A percentile compares a stretch with the other conserved stretches of the same genome.
Conservation (phyloP, 2,329 filamentous ascomycete species). For the Periconia sp. region DNA sequence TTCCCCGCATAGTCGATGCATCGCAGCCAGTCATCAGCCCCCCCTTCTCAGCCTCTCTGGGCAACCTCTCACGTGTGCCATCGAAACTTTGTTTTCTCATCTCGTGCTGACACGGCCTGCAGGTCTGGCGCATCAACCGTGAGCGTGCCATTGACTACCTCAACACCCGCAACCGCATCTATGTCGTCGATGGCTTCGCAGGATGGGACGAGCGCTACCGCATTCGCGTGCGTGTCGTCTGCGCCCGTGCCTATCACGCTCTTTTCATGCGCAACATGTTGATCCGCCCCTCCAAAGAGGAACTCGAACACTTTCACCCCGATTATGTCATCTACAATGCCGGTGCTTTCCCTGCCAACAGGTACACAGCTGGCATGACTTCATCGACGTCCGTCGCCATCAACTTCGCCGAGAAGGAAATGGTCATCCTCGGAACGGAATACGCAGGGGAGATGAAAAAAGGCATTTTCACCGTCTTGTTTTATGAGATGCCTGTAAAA, state of each 20-base stretch:
- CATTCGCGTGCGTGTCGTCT: conserved; percentile 96
- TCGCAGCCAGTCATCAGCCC: conserved; percentile 22
- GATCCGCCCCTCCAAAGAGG: conserved; percentile 86
- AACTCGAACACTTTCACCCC: conserved; percentile 96
- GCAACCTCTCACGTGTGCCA: conserved; percentile 21
- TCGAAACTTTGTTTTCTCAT: conserved; percentile 4
- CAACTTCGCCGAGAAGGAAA: conserved; percentile 99
- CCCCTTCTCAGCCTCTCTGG: conserved; percentile 6
- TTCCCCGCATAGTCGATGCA: conserved; percentile 33
- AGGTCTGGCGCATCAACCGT: conserved; percentile 99
- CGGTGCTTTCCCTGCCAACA: conserved; percentile 96
- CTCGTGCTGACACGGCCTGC: conserved; percentile 22
- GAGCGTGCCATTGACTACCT: conserved; percentile 99
- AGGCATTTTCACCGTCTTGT: conserved; percentile 94
- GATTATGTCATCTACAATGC: conserved; percentile 99
- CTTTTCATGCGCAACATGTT: conserved; percentile 99
- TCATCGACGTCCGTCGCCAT: conserved; percentile 96
- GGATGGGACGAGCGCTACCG: conserved; percentile 99
- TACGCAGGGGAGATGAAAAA: conserved; percentile 68
- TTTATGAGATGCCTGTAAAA: conserved; percentile 99
- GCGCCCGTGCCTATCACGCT: conserved; percentile 97
- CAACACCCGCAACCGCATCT: conserved; percentile 98
- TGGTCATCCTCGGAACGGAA: conserved; percentile 99
- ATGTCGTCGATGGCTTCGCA: conserved; percentile 95
- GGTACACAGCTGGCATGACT: conserved; percentile 98